These are phyloP conservation scores for Fonsecaea erecta DNA, from an alignment of 2,329 filamentous ascomycete species.

Conservation along the genomic window DNA sequence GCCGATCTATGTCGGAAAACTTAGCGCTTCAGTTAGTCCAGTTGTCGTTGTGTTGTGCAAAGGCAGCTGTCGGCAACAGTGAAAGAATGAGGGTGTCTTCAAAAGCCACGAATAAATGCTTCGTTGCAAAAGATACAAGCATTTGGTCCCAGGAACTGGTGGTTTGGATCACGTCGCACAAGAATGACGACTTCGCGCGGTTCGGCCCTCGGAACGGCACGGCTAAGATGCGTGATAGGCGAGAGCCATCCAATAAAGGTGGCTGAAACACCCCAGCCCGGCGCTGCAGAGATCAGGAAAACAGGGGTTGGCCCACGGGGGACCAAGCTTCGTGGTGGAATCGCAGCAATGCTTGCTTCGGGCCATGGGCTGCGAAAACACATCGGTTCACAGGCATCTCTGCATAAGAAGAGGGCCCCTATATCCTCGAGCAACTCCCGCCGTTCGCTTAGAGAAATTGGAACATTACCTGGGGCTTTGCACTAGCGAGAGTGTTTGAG, in stretches of 20 bases:
- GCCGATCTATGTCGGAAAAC: not conserved
- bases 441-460: not conserved
- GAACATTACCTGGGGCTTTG: not conserved
- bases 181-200: slow-evolving; percentile 2
- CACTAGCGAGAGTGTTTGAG: not conserved
- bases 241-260: not conserved
- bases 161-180: not conserved
- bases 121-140: not conserved
- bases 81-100: not conserved
- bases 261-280: not conserved
- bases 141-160: not conserved
- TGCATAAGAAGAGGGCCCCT: too few species aligned
- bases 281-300: not conserved
- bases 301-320: not conserved
- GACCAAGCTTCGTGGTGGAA: not conserved
- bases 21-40: not conserved
- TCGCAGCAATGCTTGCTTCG: not conserved
- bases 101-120: not conserved
- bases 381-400: too few species aligned
- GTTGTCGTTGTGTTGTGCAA: not conserved
- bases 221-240: not conserved
- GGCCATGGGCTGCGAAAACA: not conserved
- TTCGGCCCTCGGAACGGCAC: slow-evolving; percentile 1
- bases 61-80: not conserved
- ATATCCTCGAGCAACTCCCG: not conserved